phyloP scores from a whole-genome alignment of 495 filamentous ascomycete genomes.

The Daldinia grandis region DNA sequence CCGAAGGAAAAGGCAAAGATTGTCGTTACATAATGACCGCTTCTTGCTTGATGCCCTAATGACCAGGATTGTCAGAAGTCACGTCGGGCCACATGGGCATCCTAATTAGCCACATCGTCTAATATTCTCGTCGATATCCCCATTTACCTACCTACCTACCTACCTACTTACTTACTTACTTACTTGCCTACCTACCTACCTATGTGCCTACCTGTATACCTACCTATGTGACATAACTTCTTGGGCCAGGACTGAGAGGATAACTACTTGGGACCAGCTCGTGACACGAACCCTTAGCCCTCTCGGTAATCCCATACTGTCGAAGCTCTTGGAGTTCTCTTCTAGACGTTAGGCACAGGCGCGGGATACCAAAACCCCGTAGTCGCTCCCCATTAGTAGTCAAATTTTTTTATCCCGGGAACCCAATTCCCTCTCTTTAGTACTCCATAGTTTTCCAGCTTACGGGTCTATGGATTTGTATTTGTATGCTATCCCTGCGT shows the following conservation, averaged over 20 bases:
- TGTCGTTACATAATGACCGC: constrained; percentile 49
- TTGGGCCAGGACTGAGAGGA: constrained; percentile 31
- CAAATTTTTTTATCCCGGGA: constrained; percentile 25
- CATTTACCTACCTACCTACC: constrained; percentile 21
- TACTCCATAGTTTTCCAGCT: constrained; percentile 37
- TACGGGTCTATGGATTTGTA: constrained; percentile 26
- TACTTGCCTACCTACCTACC: constrained; percentile 21
- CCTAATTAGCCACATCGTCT: constrained; percentile 50
- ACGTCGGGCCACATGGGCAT: constrained; percentile 50
- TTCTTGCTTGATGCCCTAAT: constrained; percentile 46
- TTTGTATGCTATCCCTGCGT: constrained; percentile 22
- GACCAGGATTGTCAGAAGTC: constrained; percentile 47
- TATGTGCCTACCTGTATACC: no score
- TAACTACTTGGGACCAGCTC: constrained; percentile 15
- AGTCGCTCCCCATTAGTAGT: constrained; percentile 37
- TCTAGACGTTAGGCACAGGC: constrained; percentile 25
- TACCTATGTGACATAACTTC: constrained; percentile 40
- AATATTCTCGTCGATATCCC: constrained; percentile 44
- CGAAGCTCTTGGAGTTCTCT: constrained; percentile 25
- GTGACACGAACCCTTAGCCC: constrained; percentile 22
- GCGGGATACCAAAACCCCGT: constrained; percentile 27
- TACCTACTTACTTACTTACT: background rate
- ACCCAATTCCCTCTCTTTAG: constrained; percentile 27
- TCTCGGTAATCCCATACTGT: constrained; percentile 16
- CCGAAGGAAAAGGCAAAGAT: constrained; percentile 48